phyloP scores from a whole-genome alignment of 106 monocot genomes.

The Acorus gramineus region DNA sequence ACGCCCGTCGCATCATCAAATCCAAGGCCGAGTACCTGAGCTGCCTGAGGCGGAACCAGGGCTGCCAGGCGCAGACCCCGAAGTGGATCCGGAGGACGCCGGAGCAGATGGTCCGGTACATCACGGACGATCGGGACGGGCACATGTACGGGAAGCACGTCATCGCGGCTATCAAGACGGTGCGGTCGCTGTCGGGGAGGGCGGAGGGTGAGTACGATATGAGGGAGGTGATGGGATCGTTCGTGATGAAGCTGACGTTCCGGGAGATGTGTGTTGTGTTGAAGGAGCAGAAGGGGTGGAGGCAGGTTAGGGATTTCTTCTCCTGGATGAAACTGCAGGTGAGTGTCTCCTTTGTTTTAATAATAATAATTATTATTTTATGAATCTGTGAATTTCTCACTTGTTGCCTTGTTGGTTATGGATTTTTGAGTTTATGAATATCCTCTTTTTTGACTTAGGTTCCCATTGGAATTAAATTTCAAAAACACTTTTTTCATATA shows the following conservation, averaged over 20 bases:
- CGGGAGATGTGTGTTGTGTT: slow-evolving; percentile 94
- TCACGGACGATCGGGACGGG: slow-evolving; percentile 69
- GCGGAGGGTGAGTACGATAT: slow-evolving; percentile 51
- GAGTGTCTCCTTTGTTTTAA: neutral
- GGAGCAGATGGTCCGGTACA: slow-evolving; percentile 70
- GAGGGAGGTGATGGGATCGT: slow-evolving; percentile 63
- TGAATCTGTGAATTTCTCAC: no score
- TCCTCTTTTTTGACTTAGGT: no score
- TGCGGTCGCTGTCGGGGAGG: slow-evolving; percentile 44
- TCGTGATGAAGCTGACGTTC: slow-evolving; percentile 69
- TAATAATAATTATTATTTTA: neutral
- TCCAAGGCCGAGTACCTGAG: slow-evolving; percentile 61
- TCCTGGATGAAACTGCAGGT: slow-evolving; percentile 98
- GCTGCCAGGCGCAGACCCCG: slow-evolving; percentile 53
- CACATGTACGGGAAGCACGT: slow-evolving; percentile 70
- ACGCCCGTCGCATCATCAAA: slow-evolving; percentile 72
- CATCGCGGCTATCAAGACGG: slow-evolving; percentile 50
- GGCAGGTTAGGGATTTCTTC: slow-evolving; percentile 85
- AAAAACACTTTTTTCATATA: no score
- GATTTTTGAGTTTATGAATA: no score
- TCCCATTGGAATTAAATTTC: no score
- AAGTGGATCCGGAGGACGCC: slow-evolving; percentile 86
- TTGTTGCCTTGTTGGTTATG: no score
- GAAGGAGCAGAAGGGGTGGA: slow-evolving; percentile 74
- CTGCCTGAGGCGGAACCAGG: slow-evolving; percentile 79